Conservation (phyloP, 495 filamentous ascomycete species). For the Aspergillus taichungensis region DNA sequence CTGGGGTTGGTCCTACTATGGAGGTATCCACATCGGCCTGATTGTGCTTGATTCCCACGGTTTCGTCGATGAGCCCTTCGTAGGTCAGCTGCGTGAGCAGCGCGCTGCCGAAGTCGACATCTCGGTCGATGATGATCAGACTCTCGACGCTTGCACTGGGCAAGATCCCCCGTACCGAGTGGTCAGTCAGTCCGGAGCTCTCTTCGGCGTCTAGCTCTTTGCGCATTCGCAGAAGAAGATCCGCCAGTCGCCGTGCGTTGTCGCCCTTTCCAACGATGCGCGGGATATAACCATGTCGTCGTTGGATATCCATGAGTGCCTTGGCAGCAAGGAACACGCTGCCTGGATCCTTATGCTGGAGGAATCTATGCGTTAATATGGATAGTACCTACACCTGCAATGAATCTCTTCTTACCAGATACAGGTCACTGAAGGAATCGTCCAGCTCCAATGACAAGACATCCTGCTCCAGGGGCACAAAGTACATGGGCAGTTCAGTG, state of each 20-base stretch:
- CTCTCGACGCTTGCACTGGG: slow-evolving; percentile 83
- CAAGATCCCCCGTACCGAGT: slow-evolving; percentile 55
- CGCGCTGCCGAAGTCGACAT: slow-evolving; percentile 84
- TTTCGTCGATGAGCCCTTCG: slow-evolving; percentile 91
- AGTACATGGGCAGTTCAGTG: slow-evolving; percentile 75
- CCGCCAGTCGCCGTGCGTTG: slow-evolving; percentile 78
- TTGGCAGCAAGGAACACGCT: slow-evolving; percentile 77
- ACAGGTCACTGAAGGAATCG: slow-evolving; percentile 76
- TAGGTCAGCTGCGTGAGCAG: slow-evolving; percentile 95
- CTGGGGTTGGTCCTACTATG: slow-evolving; percentile 66
- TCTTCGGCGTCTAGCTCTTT: slow-evolving; percentile 80
- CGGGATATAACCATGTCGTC: slow-evolving; percentile 86
- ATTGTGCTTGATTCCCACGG: slow-evolving; percentile 79
- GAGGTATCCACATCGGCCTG: slow-evolving; percentile 90
- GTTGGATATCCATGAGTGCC: slow-evolving; percentile 93
- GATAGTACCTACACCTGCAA: neutral
- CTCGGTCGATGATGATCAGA: slow-evolving; percentile 89
- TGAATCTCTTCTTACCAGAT: slow-evolving; percentile 49
- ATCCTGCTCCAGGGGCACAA: slow-evolving; percentile 86
- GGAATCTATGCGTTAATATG: neutral
- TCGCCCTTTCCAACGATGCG: slow-evolving; percentile 95
- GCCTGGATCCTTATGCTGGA: slow-evolving; percentile 78
- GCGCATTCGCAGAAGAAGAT: slow-evolving; percentile 87
- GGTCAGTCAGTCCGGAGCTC: slow-evolving; percentile 47
- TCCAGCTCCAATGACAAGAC: slow-evolving; percentile 86